phyloP scores from a whole-genome alignment of 805 yeast species.

The Spathaspora hagerdaliae region DNA sequence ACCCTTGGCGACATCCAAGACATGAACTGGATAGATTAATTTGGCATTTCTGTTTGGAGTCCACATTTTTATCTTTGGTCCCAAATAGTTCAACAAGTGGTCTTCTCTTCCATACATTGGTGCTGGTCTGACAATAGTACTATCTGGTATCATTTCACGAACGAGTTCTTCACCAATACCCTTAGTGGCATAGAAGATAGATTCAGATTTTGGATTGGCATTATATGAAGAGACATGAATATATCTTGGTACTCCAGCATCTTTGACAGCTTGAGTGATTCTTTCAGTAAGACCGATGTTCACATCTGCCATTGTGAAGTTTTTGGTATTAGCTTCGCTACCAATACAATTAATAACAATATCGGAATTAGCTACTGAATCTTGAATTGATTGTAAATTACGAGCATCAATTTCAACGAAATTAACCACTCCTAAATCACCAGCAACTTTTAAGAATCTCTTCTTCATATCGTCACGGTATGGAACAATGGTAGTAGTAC shows the following conservation, averaged over 20 bases:
- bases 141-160: slow-evolving; percentile 61
- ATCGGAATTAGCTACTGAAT: slow-evolving; percentile 74
- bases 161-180: slow-evolving; percentile 75
- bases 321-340: slow-evolving; percentile 70
- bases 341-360: slow-evolving; percentile 81
- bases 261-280: slow-evolving; percentile 68
- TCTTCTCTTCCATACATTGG: slow-evolving; percentile 77
- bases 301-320: slow-evolving; percentile 78
- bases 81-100: slow-evolving; percentile 56
- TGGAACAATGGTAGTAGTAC: slow-evolving; percentile 75
- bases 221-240: slow-evolving; percentile 78
- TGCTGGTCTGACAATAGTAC: slow-evolving; percentile 83
- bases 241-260: slow-evolving; percentile 67
- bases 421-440: slow-evolving; percentile 85
- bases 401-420: slow-evolving; percentile 80
- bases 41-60: slow-evolving; percentile 65
- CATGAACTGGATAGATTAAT: slow-evolving; percentile 68
- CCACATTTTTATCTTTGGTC: slow-evolving; percentile 56
- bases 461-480: slow-evolving; percentile 74
- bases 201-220: slow-evolving; percentile 64
- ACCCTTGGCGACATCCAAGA: slow-evolving; percentile 72
- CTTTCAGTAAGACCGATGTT: slow-evolving; percentile 77
- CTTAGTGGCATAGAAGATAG: slow-evolving; percentile 74
- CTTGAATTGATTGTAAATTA: slow-evolving; percentile 70
- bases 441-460: slow-evolving; percentile 75